Conservation (phyloP, 1,284 basidiomycete species). For the Ustilago nuda region DNA sequence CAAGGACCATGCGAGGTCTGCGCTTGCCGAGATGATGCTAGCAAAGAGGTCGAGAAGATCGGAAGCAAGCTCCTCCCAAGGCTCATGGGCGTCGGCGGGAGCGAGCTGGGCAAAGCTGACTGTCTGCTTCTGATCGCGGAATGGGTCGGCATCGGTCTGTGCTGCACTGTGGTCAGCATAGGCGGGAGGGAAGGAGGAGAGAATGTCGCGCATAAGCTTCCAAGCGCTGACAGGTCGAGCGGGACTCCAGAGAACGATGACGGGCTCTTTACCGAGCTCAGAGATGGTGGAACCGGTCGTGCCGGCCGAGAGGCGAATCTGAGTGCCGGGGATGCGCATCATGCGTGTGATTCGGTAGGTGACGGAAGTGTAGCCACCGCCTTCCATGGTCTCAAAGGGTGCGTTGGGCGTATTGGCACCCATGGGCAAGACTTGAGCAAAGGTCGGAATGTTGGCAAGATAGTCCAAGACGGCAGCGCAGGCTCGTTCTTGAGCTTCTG, state of each 20-base stretch:
- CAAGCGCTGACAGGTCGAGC: conserved; percentile 78
- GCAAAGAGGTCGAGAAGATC: conserved; percentile 82
- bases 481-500: conserved; percentile 64
- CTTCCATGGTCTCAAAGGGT: conserved; percentile 79
- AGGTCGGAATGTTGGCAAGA: conserved; percentile 79
- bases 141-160: conserved; percentile 28
- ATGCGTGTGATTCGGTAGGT: conserved; percentile 78
- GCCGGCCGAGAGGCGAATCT: conserved; percentile 76
- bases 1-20: conserved; percentile 76
- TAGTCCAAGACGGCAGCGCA: conserved; percentile 80
- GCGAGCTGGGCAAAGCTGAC: conserved; percentile 49
- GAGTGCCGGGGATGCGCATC: conserved; percentile 78
- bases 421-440: conserved; percentile 78
- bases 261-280: conserved; percentile 75
- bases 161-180: conserved; percentile 9
- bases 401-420: conserved; percentile 73
- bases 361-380: conserved; percentile 73
- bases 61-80: conserved; percentile 74
- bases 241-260: conserved; percentile 84
- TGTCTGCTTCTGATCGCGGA: conserved; percentile 40
- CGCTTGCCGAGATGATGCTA: conserved; percentile 79
- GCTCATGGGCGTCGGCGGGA: conserved; percentile 33
- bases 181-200: conserved; percentile 74
- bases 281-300: conserved; percentile 78
- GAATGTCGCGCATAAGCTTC: conserved; percentile 81